Conservation (phyloP, 139 green algal species). For the Chlorella sp. region DNA sequence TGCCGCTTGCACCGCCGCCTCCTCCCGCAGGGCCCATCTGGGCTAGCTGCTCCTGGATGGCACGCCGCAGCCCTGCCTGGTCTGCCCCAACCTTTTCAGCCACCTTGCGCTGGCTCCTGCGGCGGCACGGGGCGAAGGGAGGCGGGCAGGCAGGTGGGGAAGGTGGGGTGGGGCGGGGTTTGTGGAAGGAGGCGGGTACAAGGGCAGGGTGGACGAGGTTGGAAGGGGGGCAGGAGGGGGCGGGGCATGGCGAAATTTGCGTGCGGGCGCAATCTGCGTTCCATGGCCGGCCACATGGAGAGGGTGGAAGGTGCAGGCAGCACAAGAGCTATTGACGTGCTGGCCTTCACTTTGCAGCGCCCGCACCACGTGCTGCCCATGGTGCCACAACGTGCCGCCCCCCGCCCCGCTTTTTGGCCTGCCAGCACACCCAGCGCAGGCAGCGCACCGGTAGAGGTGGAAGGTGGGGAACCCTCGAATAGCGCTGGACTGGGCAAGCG, state of each 20-base stretch:
- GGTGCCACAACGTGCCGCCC: too few species aligned
- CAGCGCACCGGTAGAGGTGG: constrained; percentile 36
- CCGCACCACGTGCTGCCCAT: background rate
- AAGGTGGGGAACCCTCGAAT: constrained; percentile 53
- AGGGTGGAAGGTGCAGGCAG: too few species aligned
- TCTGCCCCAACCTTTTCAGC: constrained; percentile 40
- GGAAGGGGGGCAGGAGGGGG: background rate
- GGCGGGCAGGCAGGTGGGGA: background rate
- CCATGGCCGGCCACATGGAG: too few species aligned
- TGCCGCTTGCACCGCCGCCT: background rate
- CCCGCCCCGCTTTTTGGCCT: background rate
- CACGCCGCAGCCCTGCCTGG: background rate
- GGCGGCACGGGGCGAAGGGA: background rate
- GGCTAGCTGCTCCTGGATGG: constrained; percentile 29
- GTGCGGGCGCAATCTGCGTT: too few species aligned
- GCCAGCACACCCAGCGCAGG: too few species aligned
- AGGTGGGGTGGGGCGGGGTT: too few species aligned
- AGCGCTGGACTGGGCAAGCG: constrained; percentile 16
- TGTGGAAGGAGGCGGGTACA: too few species aligned
- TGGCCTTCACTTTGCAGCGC: too few species aligned
- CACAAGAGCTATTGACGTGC: too few species aligned
- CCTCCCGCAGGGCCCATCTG: background rate
- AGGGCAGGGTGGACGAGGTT: background rate
- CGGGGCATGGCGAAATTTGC: too few species aligned
- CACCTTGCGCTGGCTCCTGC: constrained; percentile 11